Percentiles rank a stretch among this genome's conserved stretches.
These are phyloP conservation scores for Parmelia sp. DNA, from an alignment of 495 filamentous ascomycete genomes.

Conservation along the genomic window DNA sequence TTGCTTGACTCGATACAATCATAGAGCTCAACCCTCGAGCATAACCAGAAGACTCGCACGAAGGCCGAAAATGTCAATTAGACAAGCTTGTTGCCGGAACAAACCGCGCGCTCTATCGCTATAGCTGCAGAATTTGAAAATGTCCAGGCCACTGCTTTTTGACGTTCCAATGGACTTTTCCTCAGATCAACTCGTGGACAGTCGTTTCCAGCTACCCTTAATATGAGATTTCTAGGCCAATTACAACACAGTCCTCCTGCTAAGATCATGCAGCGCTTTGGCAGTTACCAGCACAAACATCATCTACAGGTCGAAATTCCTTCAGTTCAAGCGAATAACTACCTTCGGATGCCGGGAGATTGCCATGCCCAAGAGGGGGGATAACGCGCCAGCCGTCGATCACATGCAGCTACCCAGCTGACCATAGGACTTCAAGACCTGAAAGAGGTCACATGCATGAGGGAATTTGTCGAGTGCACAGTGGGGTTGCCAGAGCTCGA, in stretches of 20 bases:
- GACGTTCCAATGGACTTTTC: not conserved
- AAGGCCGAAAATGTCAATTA: not conserved
- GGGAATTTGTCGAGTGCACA: not conserved
- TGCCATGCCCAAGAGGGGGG: no score
- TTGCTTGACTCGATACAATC: not conserved
- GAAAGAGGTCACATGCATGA: not conserved
- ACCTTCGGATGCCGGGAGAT: not conserved
- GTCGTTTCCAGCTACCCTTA: not conserved
- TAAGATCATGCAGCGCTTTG: not conserved
- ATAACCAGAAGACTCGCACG: not conserved
- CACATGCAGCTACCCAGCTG: not conserved
- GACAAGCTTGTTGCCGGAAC: not conserved
- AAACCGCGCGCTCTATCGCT: not conserved
- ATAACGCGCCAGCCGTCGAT: not conserved
- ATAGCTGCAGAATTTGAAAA: not conserved
- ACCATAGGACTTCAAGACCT: not conserved
- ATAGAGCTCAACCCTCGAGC: not conserved
- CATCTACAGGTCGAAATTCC: not conserved
- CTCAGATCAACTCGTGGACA: not conserved
- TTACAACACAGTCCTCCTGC: not conserved
- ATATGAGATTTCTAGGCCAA: not conserved
- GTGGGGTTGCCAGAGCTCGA: not conserved
- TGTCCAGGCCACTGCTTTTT: not conserved
- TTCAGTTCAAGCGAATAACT: not conserved
- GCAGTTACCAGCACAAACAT: not conserved